A percentile compares a stretch with the other conserved stretches of the same genome.
These are phyloP conservation scores for Suillus americanus DNA, from an alignment of 768 basidiomycete genomes.

Conservation along the genomic window DNA sequence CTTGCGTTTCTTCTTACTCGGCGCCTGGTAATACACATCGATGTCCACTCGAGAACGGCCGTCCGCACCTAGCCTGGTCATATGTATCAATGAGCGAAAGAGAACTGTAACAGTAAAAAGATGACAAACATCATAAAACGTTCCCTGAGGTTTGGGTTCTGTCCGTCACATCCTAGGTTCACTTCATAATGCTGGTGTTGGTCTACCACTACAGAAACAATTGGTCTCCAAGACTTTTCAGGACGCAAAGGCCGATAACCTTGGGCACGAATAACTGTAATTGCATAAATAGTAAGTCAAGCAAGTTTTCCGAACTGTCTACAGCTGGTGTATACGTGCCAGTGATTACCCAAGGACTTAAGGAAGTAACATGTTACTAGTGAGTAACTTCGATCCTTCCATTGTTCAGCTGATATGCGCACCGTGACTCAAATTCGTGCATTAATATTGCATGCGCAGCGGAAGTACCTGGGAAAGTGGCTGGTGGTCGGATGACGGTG, in stretches of 20 bases:
- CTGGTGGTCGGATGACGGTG: not conserved
- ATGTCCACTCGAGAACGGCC: constrained; percentile 47
- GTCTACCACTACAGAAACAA: constrained; percentile 57
- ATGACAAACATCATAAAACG: constrained; percentile 51
- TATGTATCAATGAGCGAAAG: not conserved
- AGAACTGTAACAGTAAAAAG: not conserved
- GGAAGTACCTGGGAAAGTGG: not conserved
- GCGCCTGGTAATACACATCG: constrained; percentile 55
- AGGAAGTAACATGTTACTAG: not conserved
- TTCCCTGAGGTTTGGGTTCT: constrained; percentile 64
- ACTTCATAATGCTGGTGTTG: constrained; percentile 54
- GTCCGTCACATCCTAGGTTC: constrained; percentile 64
- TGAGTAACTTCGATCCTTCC: not conserved
- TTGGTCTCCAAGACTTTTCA: constrained; percentile 68
- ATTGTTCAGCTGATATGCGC: not conserved
- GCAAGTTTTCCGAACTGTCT: not conserved
- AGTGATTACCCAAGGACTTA: constrained; percentile 5
- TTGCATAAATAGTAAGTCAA: not conserved
- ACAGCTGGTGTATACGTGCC: not conserved
- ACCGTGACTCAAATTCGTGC: not conserved
- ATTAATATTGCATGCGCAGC: not conserved
- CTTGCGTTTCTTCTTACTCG: constrained; percentile 63
- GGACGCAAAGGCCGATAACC: constrained; percentile 46
- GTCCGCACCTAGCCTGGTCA: constrained; percentile 34
- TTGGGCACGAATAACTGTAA: constrained; percentile 38